Base-by-base conservation (phyloP, 352 stramenopile genomes). In the Globisporangium apiculatum region DNA sequence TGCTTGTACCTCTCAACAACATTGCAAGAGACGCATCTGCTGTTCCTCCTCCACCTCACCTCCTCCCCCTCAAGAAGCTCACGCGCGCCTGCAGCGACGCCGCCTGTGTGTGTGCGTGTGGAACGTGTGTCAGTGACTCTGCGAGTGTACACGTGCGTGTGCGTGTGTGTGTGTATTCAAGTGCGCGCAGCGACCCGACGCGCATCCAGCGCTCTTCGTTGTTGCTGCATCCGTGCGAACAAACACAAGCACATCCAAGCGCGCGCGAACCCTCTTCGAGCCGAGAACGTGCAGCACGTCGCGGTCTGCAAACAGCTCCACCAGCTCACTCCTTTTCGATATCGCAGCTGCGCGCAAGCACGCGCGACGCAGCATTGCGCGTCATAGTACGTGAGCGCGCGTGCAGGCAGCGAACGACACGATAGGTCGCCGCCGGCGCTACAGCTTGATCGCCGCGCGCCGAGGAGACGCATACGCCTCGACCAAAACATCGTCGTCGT, bases 361-460 rank as follows among this genome's bases (percentile, higher is more conserved):
- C 24, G 24, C 0, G 24, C 24, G 24, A 31, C 24, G 24, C 24
- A 31, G 24, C 24, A 31, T 31, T 31, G 24, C 24, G 24, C 24
- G 24, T 31, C 24, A 31, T 31, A 31, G 24, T 31, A n/a, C 42
- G 42, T 47, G 42, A 47, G 42, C 42, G 42, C 9, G 42, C 42
- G 42, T 15, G n/a, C 42, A 7, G 14, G 42, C 1, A 17, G 1
- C 3, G 15, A 38, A 4, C 14, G 57, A 53, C 42, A 62, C 57
- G 41, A 62, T 62, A 62, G 41, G 48, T 42, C 31, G 57, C 15
- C 57, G 49, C 8, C 50, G 57, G 9, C 57, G 50, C 49, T 62
- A 62, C 35, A 62, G 57, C 45, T 57, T 55, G 42, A n/a, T 11
- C 14, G 55, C 57, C 48, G 46, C 49, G 24, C 57, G 50, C 14